phyloP scores from a whole-genome alignment of 2,329 filamentous ascomycete genomes.

The Neoascochyta sp. region DNA sequence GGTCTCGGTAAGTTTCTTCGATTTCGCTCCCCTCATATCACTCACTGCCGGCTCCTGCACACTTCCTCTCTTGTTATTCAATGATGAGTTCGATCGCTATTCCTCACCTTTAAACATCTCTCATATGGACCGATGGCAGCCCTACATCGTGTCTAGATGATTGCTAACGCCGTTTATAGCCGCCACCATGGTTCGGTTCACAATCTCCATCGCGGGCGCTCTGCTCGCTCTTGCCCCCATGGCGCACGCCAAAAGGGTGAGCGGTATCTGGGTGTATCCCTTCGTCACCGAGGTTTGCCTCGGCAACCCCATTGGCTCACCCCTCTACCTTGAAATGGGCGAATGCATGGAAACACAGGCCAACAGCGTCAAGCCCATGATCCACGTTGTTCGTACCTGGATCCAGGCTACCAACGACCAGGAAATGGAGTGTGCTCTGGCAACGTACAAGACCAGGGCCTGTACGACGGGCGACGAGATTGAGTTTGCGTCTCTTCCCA shows the following conservation, averaged over 20 bases:
- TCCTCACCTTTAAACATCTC: too few relatives aligned
- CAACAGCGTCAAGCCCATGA: conserved; percentile 13
- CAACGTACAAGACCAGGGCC: conserved; percentile 6
- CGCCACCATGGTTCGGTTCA: too few relatives aligned
- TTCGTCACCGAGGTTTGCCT: conserved; percentile 17
- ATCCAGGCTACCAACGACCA: conserved; percentile 13
- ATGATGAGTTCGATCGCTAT: too few relatives aligned
- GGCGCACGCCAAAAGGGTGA: conserved; percentile 14
- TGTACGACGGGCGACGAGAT: neutral
- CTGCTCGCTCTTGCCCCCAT: conserved; percentile 13
- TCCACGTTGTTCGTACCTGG: conserved; percentile 15
- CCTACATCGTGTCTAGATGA: too few relatives aligned
- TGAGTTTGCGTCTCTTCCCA: conserved; percentile 5
- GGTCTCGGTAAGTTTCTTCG: too few relatives aligned
- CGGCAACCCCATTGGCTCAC: conserved; percentile 10
- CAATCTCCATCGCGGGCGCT: conserved; percentile 9
- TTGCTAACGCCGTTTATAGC: too few relatives aligned
- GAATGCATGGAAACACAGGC: conserved; percentile 16
- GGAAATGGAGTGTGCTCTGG: conserved; percentile 8
- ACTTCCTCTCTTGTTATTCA: too few relatives aligned
- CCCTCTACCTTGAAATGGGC: conserved; percentile 16
- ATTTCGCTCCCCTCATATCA: too few relatives aligned
- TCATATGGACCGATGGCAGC: too few relatives aligned
- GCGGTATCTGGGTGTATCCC: conserved; percentile 12
- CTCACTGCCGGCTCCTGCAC: too few relatives aligned